phyloP scores from a whole-genome alignment of 2,329 filamentous ascomycete species.

The Akanthomyces uredinophilus region DNA sequence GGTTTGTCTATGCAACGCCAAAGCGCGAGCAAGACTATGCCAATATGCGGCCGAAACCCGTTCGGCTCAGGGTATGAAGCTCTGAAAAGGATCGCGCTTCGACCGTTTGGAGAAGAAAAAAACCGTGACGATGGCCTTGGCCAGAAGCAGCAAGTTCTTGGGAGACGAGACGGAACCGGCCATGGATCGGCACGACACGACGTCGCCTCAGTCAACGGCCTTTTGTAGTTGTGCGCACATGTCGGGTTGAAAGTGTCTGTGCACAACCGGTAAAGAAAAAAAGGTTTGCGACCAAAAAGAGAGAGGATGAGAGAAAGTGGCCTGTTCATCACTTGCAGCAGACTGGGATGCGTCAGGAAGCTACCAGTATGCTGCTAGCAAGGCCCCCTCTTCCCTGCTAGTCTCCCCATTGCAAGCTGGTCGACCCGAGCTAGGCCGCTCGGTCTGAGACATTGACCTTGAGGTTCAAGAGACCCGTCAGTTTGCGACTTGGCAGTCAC shows the following conservation, averaged over 20 bases:
- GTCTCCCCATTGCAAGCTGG: too few relatives aligned
- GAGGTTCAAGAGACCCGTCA: too few relatives aligned
- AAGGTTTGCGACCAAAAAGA: too few relatives aligned
- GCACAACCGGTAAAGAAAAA: background rate
- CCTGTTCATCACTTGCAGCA: too few relatives aligned
- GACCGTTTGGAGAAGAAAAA: background rate
- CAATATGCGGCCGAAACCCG: background rate
- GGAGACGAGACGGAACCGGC: background rate
- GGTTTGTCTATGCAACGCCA: background rate
- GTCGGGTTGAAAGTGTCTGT: background rate
- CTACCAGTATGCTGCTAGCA: too few relatives aligned
- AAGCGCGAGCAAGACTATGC: background rate
- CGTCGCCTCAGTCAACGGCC: background rate
- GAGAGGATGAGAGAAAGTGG: too few relatives aligned
- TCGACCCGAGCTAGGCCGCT: too few relatives aligned
- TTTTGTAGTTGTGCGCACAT: background rate
- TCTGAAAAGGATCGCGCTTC: background rate
- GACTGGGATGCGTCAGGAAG: too few relatives aligned
- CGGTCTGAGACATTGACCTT: too few relatives aligned
- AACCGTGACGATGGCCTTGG: background rate
- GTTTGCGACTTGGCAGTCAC: too few relatives aligned
- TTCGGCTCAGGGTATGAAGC: background rate
- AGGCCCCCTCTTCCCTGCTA: too few relatives aligned
- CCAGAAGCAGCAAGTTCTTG: background rate
- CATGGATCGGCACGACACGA: background rate